Conservation (phyloP, 2,329 filamentous ascomycete genomes). For the Didymosphaeria variabile region DNA sequence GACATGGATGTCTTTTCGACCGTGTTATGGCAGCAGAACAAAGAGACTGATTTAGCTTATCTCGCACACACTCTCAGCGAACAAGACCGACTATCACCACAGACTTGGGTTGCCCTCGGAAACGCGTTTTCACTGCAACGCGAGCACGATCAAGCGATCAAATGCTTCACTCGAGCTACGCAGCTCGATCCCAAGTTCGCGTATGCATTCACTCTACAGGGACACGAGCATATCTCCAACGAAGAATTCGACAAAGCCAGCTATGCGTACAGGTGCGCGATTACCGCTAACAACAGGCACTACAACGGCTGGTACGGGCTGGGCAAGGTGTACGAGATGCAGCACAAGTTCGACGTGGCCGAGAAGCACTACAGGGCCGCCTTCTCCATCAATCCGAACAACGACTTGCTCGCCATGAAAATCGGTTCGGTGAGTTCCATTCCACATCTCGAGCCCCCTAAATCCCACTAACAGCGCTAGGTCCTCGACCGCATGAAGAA, state of each 20-base stretch:
- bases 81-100: conserved; percentile 84
- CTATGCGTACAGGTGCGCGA: conserved; percentile 83
- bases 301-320: conserved; percentile 98
- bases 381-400: conserved; percentile 89
- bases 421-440: conserved; percentile 81
- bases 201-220: conserved; percentile 94
- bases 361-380: conserved; percentile 91
- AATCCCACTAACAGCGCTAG: conserved; percentile 26
- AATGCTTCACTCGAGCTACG: conserved; percentile 93
- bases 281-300: conserved; percentile 85
- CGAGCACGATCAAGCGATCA: conserved; percentile 92
- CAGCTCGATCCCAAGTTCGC: conserved; percentile 90
- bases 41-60: conserved; percentile 89
- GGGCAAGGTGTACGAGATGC: conserved; percentile 83
- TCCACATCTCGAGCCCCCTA: not conserved
- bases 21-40: conserved; percentile 97
- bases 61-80: conserved; percentile 91
- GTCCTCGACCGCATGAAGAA: conserved; percentile 86
- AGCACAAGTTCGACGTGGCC: conserved; percentile 90
- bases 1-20: conserved; percentile 99
- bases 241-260: conserved; percentile 98
- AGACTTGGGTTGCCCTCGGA: conserved; percentile 95
- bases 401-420: conserved; percentile 90
- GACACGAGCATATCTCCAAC: conserved; percentile 93
- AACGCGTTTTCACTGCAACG: conserved; percentile 93